Conservation (phyloP, 495 filamentous ascomycete genomes). For the Saxophila tyrrhenica region DNA sequence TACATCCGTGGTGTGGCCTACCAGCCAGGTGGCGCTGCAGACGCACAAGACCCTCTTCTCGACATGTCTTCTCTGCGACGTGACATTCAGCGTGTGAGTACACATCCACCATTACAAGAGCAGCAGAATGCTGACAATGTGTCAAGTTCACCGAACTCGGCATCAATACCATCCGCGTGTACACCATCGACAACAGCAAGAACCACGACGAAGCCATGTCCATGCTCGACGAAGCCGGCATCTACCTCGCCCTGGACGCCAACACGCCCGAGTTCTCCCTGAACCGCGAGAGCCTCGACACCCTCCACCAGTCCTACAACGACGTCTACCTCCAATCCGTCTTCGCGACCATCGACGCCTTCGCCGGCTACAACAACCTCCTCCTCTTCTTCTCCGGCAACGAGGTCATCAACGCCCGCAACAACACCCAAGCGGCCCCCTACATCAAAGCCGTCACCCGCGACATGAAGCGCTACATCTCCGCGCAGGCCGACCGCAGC, state of each 20-base stretch:
- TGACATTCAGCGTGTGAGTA: slow-evolving; percentile 47
- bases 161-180: slow-evolving; percentile 84
- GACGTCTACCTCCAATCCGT: slow-evolving; percentile 80
- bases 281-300: slow-evolving; percentile 59
- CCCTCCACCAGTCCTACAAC: slow-evolving; percentile 70
- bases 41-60: slow-evolving; percentile 8
- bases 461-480: slow-evolving; percentile 82
- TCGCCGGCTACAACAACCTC: slow-evolving; percentile 77
- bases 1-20: slow-evolving; percentile 16
- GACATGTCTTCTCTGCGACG: slow-evolving; percentile 31
- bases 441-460: slow-evolving; percentile 89
- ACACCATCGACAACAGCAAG: slow-evolving; percentile 78
- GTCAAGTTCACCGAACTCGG: slow-evolving; percentile 66
- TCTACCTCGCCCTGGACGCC: slow-evolving; percentile 82
- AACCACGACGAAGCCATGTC: slow-evolving; percentile 52
- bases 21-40: slow-evolving; percentile 13
- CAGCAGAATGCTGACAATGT: neutral
- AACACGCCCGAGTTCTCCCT: slow-evolving; percentile 70
- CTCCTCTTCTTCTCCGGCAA: slow-evolving; percentile 96
- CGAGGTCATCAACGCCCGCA: slow-evolving; percentile 82
- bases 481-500: slow-evolving; percentile 55
- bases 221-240: slow-evolving; percentile 38
- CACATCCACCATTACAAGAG: neutral
- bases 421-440: slow-evolving; percentile 61
- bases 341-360: slow-evolving; percentile 84